Conservation (phyloP, 192 early-diverging fungal genomes). For the Thamnidium elegans region DNA sequence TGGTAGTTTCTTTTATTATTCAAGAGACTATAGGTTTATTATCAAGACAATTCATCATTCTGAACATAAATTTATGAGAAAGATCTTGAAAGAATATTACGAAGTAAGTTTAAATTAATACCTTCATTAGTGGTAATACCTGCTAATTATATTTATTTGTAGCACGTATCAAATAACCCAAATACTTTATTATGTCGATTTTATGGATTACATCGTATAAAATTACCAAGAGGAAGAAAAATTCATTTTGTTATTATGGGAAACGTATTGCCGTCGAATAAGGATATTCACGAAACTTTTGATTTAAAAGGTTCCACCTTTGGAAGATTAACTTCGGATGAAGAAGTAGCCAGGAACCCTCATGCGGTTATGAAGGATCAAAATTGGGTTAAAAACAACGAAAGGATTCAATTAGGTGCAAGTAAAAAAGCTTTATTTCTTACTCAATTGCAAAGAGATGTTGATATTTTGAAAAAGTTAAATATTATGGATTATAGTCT, state of each 20-base stretch:
- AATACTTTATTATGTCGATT: conserved; percentile 91
- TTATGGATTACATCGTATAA: conserved; percentile 94
- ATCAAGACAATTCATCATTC: conserved; percentile 98
- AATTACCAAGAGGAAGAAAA: conserved; percentile 86
- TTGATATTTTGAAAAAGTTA: conserved; percentile 51
- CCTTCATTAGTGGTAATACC: not conserved
- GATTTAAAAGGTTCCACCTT: conserved; percentile 96
- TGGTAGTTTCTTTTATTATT: conserved; percentile 98
- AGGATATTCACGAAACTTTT: conserved; percentile 96
- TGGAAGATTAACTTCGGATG: conserved; percentile 79
- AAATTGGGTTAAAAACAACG: conserved; percentile 83
- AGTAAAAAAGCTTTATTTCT: conserved; percentile 78
- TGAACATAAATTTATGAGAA: conserved; percentile 93
- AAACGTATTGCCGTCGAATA: conserved; percentile 97
- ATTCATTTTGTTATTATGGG: conserved; percentile 99
- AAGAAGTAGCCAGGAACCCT: conserved; percentile 76
- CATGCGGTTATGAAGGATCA: conserved; percentile 94
- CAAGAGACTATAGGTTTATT: conserved; percentile 97
- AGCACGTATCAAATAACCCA: conserved; percentile 84
- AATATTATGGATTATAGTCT: conserved; percentile 93
- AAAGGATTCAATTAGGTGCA: conserved; percentile 80
- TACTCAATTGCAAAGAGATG: conserved; percentile 86
- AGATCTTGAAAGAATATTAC: conserved; percentile 88
- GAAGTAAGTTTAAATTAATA: conserved; percentile 30
- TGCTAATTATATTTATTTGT: conserved; percentile 2